These are phyloP conservation scores for Alternaria panax DNA, from an alignment of 2,329 filamentous ascomycete species.

Conservation along the genomic window DNA sequence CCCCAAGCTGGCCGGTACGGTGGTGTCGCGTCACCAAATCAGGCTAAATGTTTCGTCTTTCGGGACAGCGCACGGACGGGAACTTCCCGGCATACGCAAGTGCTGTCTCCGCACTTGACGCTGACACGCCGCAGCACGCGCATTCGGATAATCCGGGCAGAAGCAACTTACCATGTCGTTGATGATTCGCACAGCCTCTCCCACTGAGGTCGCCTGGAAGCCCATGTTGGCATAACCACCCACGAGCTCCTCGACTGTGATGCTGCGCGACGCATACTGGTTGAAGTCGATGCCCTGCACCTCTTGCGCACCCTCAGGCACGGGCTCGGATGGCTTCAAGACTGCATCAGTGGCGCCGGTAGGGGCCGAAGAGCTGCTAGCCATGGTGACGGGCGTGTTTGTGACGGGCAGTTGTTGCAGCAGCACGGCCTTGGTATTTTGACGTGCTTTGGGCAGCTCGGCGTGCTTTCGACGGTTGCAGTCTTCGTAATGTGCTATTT, in stretches of 20 bases:
- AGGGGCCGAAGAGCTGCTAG: conserved; percentile 46
- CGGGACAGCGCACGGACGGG: conserved; percentile 32
- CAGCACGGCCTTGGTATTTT: neutral
- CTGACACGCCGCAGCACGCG: conserved; percentile 19
- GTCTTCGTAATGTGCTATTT: conserved; percentile 4
- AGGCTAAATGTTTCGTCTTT: conserved; percentile 42
- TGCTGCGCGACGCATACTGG: conserved; percentile 72
- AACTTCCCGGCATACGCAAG: conserved; percentile 22
- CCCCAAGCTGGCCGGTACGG: conserved; percentile 29
- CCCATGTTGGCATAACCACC: conserved; percentile 86
- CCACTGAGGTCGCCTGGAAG: conserved; percentile 81
- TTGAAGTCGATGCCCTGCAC: conserved; percentile 95
- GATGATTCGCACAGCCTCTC: conserved; percentile 88
- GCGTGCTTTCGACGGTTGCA: conserved; percentile 6
- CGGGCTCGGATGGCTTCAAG: conserved; percentile 80
- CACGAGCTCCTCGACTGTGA: conserved; percentile 86
- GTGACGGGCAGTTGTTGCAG: conserved; percentile 7
- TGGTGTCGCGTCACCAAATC: conserved; percentile 37
- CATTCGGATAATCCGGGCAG: conserved; percentile 14
- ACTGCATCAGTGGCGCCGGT: conserved; percentile 74
- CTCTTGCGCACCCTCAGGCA: conserved; percentile 78
- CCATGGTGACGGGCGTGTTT: conserved; percentile 2
- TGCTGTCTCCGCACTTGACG: conserved; percentile 31
- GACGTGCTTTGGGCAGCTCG: neutral
- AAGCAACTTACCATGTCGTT: conserved; percentile 80